A percentile compares a stretch with the other conserved stretches of the same genome.
Evolutionary conservation across 306 rosid species (phyloP).

Genomic region (Leucaena leucocephala): DNA sequence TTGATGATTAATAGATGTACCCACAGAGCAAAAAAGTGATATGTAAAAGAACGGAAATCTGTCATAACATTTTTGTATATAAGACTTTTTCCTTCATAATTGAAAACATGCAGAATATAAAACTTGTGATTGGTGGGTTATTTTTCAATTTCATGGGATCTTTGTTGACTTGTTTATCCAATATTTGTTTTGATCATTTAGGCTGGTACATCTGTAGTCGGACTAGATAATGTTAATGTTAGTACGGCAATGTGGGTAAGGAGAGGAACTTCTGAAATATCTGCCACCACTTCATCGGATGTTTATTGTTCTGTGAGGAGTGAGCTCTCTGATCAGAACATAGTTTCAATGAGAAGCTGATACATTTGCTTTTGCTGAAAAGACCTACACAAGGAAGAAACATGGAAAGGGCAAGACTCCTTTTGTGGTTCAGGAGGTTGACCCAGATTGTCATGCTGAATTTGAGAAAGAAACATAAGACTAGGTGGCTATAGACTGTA

Average conservation of each 20-base stretch:
- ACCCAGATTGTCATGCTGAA: no score
- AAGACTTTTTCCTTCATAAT: slow-evolving; percentile 14
- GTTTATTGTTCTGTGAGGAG: slow-evolving; percentile 60
- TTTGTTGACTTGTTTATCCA: slow-evolving; percentile 34
- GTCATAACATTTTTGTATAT: neutral
- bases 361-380: no score
- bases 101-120: no score
- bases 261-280: slow-evolving; percentile 64
- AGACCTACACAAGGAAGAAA: no score
- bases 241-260: slow-evolving; percentile 43
- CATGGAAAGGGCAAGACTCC: no score
- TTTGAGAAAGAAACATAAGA: no score
- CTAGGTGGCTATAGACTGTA: no score
- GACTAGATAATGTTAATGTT: slow-evolving; percentile 48
- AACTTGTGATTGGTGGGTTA: neutral
- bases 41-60: neutral
- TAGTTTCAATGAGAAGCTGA: slow-evolving; percentile 61
- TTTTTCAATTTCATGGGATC: slow-evolving; percentile 14
- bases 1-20: neutral
- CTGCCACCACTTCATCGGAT: slow-evolving; percentile 61
- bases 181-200: slow-evolving; percentile 40
- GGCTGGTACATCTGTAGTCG: slow-evolving; percentile 57
- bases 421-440: no score
- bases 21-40: slow-evolving; percentile 6
- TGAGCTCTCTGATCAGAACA: slow-evolving; percentile 66